Evolutionary conservation across 371 early-diverging fungal genomes (phyloP).

Genomic region (Sporodiniella umbellata): DNA sequence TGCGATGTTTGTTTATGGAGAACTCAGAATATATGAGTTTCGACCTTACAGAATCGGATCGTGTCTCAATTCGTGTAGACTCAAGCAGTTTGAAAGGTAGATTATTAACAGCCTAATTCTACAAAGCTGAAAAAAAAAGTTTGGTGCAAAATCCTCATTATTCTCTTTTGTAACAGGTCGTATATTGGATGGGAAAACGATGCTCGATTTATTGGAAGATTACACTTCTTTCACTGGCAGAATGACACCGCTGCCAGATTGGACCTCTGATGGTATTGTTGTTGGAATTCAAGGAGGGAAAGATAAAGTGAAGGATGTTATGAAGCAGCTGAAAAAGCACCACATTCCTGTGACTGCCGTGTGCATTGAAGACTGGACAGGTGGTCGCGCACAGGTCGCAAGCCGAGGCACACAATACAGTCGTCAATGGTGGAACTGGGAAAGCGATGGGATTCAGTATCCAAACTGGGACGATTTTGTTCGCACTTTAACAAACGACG

Average conservation of each 20-base stretch:
- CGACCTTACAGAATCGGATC: constrained; percentile 40
- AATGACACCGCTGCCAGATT: constrained; percentile 47
- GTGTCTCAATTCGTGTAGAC: constrained; percentile 38
- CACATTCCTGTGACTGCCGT: constrained; percentile 39
- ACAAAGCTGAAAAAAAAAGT: too few relatives aligned
- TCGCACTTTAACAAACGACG: constrained; percentile 11
- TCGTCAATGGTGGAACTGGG: constrained; percentile 54
- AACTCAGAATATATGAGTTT: constrained; percentile 51
- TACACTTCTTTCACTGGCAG: constrained; percentile 47
- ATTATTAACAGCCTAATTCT: neutral
- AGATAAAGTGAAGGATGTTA: constrained; percentile 29
- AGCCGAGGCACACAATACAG: constrained; percentile 17
- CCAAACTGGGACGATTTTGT: constrained; percentile 46
- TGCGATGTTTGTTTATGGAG: constrained; percentile 44
- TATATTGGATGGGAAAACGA: constrained; percentile 37
- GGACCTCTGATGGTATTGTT: constrained; percentile 43
- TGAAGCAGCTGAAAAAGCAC: constrained; percentile 23
- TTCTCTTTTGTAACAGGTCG: constrained; percentile 20
- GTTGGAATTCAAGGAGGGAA: constrained; percentile 49
- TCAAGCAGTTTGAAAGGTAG: constrained; percentile 22
- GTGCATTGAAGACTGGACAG: constrained; percentile 51
- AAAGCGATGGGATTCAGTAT: constrained; percentile 35
- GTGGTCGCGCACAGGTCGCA: constrained; percentile 30
- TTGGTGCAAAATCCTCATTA: too few relatives aligned
- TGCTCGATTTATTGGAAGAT: constrained; percentile 45